Conservation (phyloP, 164 flowering plant species). For the Liriodendron chinense region DNA sequence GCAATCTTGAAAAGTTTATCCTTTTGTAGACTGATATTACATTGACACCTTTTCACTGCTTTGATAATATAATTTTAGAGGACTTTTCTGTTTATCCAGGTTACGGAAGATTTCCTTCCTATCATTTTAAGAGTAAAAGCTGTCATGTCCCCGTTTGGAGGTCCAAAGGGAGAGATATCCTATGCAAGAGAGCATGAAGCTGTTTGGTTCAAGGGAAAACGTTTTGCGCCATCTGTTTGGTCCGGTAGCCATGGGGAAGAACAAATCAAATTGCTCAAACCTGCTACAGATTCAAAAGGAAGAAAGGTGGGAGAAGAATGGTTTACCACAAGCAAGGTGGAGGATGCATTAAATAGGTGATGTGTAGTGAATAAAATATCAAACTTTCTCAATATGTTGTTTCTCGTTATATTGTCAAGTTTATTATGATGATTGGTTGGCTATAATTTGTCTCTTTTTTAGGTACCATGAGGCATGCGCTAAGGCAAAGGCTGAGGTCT, state of each 20-base stretch:
- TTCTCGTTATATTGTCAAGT: background rate
- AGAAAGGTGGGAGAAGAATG: conserved; percentile 96
- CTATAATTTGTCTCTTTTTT: conserved; percentile 13
- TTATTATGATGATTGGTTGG: conserved; percentile 2
- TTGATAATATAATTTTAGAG: background rate
- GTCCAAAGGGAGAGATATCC: conserved; percentile 84
- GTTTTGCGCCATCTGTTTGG: conserved; percentile 76
- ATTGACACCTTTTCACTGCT: background rate
- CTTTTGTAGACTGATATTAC: background rate
- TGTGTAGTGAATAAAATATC: background rate
- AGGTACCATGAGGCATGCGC: conserved; percentile 89
- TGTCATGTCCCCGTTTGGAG: conserved; percentile 73
- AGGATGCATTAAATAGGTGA: conserved; percentile 72
- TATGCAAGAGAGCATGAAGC: conserved; percentile 92
- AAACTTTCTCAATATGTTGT: background rate
- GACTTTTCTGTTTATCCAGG: conserved; percentile 29
- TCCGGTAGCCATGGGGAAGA: conserved; percentile 85
- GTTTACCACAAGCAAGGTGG: conserved; percentile 90
- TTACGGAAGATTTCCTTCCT: conserved; percentile 86
- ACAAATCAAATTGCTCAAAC: conserved; percentile 82
- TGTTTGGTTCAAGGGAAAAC: conserved; percentile 96
- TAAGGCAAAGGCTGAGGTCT: conserved; percentile 67
- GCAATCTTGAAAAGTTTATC: background rate
- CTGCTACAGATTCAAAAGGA: conserved; percentile 89
- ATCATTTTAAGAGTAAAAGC: conserved; percentile 76